Percentiles rank a stretch among this genome's conserved stretches.
Evolutionary conservation across 2,329 filamentous ascomycete genomes (phyloP).

Genomic region (Colletotrichum agaves): DNA sequence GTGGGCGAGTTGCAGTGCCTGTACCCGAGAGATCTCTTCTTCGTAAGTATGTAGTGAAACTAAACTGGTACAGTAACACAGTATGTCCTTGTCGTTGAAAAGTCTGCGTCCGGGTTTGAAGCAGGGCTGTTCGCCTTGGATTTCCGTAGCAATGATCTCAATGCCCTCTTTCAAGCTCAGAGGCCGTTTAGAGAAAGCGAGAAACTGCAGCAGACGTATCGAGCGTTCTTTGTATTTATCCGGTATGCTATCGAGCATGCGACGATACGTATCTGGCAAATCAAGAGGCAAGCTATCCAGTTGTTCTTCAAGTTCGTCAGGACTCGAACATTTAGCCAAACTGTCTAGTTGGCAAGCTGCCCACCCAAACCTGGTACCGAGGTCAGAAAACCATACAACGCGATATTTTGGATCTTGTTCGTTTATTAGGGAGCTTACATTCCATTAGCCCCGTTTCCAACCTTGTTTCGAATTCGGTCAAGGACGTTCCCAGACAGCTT

Average conservation of each 20-base stretch:
- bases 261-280: neutral
- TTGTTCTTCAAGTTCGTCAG: neutral
- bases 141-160: constrained; percentile 40
- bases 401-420: too few species aligned
- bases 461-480: neutral
- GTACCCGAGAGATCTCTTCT: neutral
- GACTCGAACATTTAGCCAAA: neutral
- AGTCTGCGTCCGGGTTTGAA: constrained; percentile 35
- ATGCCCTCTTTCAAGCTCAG: constrained; percentile 37
- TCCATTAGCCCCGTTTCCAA: neutral
- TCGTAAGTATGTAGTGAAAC: constrained; percentile 13
- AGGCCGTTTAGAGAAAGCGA: constrained; percentile 37
- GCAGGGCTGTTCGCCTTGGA: constrained; percentile 20
- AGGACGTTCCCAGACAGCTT: neutral
- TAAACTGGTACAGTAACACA: constrained; percentile 38
- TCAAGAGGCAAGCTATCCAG: neutral
- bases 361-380: constrained; percentile 1
- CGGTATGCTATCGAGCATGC: constrained; percentile 30
- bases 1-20: constrained; percentile 42
- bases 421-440: neutral
- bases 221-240: constrained; percentile 22
- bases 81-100: neutral
- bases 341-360: constrained; percentile 1
- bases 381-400: too few species aligned
- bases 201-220: constrained; percentile 41